Percentiles rank a stretch among this genome's conserved stretches.
phyloP scores from a whole-genome alignment of 768 basidiomycete species.

The Russula ochroleuca region DNA sequence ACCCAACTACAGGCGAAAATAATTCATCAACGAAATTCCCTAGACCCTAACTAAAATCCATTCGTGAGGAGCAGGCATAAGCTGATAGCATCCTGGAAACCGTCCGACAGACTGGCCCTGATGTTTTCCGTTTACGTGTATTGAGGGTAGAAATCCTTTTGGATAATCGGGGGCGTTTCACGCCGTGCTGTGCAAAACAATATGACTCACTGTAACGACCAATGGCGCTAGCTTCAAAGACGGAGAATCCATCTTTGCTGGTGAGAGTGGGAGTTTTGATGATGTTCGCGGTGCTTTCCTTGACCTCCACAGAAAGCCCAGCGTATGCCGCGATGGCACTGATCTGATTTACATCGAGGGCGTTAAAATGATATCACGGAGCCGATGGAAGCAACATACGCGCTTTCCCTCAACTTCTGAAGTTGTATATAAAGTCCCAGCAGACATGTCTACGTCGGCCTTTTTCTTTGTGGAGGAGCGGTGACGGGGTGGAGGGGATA shows the following conservation, averaged over 20 bases:
- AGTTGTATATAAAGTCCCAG: conserved; percentile 60
- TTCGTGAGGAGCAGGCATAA: not conserved
- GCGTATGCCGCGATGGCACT: conserved; percentile 55
- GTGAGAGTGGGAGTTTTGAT: conserved; percentile 87
- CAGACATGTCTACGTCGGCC: conserved; percentile 43
- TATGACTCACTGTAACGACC: conserved; percentile 79
- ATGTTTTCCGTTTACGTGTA: not conserved
- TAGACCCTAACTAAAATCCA: too few species aligned
- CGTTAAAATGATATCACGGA: not conserved
- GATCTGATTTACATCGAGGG: conserved; percentile 35
- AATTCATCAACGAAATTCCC: not conserved
- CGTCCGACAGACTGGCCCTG: not conserved
- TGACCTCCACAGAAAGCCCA: conserved; percentile 53
- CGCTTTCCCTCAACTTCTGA: conserved; percentile 41
- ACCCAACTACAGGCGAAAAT: not conserved
- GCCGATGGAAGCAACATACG: conserved; percentile 42
- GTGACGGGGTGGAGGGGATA: conserved; percentile 26
- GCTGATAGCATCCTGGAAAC: not conserved
- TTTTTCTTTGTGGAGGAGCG: conserved; percentile 7
- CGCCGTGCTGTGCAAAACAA: not conserved
- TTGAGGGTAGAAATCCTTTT: not conserved
- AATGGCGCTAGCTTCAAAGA: conserved; percentile 77
- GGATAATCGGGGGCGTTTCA: not conserved
- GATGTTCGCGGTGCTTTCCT: conserved; percentile 52
- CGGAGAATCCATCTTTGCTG: conserved; percentile 65